Conservation (phyloP, 805 yeast genomes). For the Yamadazyma paraphyllophila region DNA sequence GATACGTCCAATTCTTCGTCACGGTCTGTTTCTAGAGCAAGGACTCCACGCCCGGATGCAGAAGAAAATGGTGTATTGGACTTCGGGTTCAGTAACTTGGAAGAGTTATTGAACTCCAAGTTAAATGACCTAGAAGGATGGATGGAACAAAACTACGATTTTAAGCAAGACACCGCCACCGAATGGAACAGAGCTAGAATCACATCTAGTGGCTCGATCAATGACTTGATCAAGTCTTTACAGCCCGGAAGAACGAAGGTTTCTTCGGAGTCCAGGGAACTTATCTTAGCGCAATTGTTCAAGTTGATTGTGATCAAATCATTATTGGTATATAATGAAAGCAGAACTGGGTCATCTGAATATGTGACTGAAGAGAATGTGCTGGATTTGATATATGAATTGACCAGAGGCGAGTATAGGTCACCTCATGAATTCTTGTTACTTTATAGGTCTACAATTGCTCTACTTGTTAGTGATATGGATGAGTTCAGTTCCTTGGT, state of each 20-base stretch:
- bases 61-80: conserved; percentile 38
- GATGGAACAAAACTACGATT: conserved; percentile 15
- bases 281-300: conserved; percentile 50
- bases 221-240: conserved; percentile 46
- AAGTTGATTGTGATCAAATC: conserved; percentile 46
- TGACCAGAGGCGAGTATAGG: conserved; percentile 32
- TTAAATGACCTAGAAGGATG: conserved; percentile 29
- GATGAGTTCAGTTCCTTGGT: conserved; percentile 48
- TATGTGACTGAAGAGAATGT: conserved; percentile 38
- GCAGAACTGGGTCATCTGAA: conserved; percentile 32
- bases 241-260: conserved; percentile 42
- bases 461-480: conserved; percentile 46
- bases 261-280: conserved; percentile 46
- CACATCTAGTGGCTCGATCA: conserved; percentile 38
- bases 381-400: conserved; percentile 31
- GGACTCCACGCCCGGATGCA: conserved; percentile 35
- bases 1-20: conserved; percentile 29
- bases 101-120: conserved; percentile 31
- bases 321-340: conserved; percentile 33
- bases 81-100: conserved; percentile 32
- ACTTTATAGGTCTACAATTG: conserved; percentile 39
- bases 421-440: conserved; percentile 41
- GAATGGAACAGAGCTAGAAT: conserved; percentile 35
- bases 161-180: conserved; percentile 27
- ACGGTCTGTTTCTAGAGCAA: conserved; percentile 29